Conservation (phyloP, 2,329 filamentous ascomycete genomes). For the Fusarium tricinctum region DNA sequence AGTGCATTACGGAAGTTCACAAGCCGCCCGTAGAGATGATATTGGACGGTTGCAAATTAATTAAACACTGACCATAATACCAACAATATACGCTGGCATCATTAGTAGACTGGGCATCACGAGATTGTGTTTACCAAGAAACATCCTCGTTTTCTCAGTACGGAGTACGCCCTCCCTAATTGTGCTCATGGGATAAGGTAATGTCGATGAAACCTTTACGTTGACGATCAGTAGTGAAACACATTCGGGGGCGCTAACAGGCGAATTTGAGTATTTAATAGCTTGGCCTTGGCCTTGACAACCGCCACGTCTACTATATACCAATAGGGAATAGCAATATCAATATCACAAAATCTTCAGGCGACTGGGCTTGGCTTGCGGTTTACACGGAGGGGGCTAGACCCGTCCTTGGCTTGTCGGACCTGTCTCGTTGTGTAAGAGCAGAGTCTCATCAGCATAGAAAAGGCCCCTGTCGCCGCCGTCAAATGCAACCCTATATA, state of each 20-base stretch:
- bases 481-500: conserved; percentile 27
- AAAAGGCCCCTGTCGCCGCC: conserved; percentile 11
- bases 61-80: not conserved
- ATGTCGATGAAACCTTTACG: conserved; percentile 28
- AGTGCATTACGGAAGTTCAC: not conserved
- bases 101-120: not conserved
- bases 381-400: conserved; percentile 27
- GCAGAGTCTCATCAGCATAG: conserved; percentile 36
- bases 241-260: conserved; percentile 19
- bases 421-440: conserved; percentile 34
- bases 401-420: conserved; percentile 42
- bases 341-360: conserved; percentile 2
- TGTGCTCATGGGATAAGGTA: not conserved
- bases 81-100: not conserved
- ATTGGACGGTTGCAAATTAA: not conserved
- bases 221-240: conserved; percentile 35
- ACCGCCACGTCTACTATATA: not conserved
- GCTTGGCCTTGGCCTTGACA: conserved; percentile 30
- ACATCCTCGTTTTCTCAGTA: conserved; percentile 4
- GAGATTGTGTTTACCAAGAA: not conserved
- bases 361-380: not conserved
- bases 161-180: not conserved
- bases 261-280: conserved; percentile 23
- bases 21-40: not conserved
- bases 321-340: not conserved